A percentile compares a stretch with the other conserved stretches of the same genome.
phyloP scores from a whole-genome alignment of 2,329 filamentous ascomycete genomes.

The Dendryphion nanum region DNA sequence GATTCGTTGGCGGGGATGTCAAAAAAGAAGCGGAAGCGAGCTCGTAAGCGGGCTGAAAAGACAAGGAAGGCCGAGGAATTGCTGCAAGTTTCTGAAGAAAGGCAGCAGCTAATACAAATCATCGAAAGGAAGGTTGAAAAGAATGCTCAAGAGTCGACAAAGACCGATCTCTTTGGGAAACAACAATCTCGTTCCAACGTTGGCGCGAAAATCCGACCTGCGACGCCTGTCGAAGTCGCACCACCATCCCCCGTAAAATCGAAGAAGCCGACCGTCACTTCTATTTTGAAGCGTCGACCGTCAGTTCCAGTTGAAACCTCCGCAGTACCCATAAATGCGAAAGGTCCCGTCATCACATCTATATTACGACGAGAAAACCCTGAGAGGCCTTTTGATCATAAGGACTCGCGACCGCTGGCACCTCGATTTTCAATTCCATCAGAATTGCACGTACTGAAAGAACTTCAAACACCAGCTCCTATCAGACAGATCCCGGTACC shows the following conservation, averaged over 20 bases:
- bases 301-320: neutral
- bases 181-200: conserved; percentile 24
- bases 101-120: too few species aligned
- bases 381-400: neutral
- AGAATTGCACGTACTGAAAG: too few species aligned
- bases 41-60: conserved; percentile 22
- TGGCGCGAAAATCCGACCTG: conserved; percentile 24
- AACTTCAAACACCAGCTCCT: too few species aligned
- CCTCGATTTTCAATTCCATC: too few species aligned
- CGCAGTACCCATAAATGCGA: neutral
- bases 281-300: neutral
- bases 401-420: neutral
- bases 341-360: too few species aligned
- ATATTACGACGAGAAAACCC: neutral
- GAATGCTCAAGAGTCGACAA: neutral
- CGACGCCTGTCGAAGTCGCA: conserved; percentile 5
- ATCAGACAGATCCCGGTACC: too few species aligned
- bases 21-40: conserved; percentile 26
- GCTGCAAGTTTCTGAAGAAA: too few species aligned
- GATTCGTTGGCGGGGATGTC: conserved; percentile 10
- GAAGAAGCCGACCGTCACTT: neutral
- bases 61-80: too few species aligned
- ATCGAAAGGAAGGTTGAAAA: conserved; percentile 4
- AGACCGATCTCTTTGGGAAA: neutral
- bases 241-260: neutral